Percentiles rank a stretch among this genome's conserved stretches.
Evolutionary conservation across 2,329 filamentous ascomycete genomes (phyloP).

Genomic region (Beauveria australis): DNA sequence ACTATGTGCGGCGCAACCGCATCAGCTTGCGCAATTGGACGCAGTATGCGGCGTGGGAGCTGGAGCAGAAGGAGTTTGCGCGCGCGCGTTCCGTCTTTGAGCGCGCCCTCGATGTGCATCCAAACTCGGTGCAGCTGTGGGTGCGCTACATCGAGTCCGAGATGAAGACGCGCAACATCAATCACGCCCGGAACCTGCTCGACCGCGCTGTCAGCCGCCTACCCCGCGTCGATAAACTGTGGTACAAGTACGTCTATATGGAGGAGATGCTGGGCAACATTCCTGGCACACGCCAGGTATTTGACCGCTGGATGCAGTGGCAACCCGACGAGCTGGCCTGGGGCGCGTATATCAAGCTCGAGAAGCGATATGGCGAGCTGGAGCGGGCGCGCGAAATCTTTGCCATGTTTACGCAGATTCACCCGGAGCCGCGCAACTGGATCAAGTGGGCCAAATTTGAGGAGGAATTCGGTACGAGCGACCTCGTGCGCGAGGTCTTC

Average conservation of each 20-base stretch:
- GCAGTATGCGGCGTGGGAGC: constrained; percentile 93
- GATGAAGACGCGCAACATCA: constrained; percentile 90
- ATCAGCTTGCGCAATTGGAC: constrained; percentile 99
- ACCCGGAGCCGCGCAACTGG: constrained; percentile 93
- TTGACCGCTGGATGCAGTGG: constrained; percentile 98
- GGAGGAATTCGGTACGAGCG: constrained; percentile 87
- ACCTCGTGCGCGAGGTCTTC: constrained; percentile 86
- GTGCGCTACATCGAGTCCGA: constrained; percentile 91
- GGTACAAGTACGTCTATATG: constrained; percentile 99
- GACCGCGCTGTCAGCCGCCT: constrained; percentile 91
- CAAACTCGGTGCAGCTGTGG: constrained; percentile 81
- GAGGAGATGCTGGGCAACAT: constrained; percentile 97
- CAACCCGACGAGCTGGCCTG: constrained; percentile 93
- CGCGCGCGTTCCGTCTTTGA: constrained; percentile 91
- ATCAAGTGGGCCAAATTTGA: constrained; percentile 98
- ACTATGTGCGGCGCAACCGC: constrained; percentile 91
- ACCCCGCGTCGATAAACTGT: constrained; percentile 88
- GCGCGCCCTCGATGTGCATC: constrained; percentile 83
- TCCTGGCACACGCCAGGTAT: constrained; percentile 83
- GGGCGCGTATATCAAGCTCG: constrained; percentile 92
- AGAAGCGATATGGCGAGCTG: constrained; percentile 90
- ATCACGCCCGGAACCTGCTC: constrained; percentile 88
- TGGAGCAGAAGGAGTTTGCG: constrained; percentile 95
- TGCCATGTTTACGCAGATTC: constrained; percentile 80
- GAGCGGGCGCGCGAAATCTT: constrained; percentile 87